Conservation (phyloP, 169 alveolate genomes). For the Eimeria praecox region DNA sequence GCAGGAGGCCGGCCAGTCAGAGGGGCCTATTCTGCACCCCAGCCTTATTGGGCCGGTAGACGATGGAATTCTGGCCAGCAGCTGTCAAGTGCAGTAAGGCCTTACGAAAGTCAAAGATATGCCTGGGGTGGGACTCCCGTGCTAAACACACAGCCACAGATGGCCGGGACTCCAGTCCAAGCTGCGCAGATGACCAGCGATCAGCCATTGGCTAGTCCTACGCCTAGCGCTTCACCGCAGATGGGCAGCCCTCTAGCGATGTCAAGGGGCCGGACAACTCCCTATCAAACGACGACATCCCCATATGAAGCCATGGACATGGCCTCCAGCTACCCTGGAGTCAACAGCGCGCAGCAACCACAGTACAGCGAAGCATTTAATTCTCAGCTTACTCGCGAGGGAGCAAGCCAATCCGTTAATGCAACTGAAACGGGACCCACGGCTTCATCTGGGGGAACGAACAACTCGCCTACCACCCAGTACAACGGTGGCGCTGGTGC, state of each 20-base stretch:
- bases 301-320: background rate
- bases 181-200: background rate
- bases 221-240: background rate
- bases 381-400: background rate
- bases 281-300: background rate
- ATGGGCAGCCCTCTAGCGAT: background rate
- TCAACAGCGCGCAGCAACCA: background rate
- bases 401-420: background rate
- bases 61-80: conserved; percentile 68
- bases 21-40: background rate
- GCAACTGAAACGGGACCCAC: background rate
- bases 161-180: background rate
- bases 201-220: background rate
- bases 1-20: background rate
- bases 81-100: conserved; percentile 27
- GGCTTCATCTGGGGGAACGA: background rate
- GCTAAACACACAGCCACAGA: background rate
- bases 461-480: background rate
- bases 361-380: background rate
- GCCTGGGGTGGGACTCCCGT: background rate
- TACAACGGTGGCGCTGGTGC: background rate
- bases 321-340: conserved; percentile 16
- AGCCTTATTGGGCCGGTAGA: conserved; percentile 29
- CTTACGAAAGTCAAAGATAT: conserved; percentile 3
- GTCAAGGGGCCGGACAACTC: background rate